Conservation (phyloP, 108 stramenopile species). For the Cylindrotheca closterium region DNA sequence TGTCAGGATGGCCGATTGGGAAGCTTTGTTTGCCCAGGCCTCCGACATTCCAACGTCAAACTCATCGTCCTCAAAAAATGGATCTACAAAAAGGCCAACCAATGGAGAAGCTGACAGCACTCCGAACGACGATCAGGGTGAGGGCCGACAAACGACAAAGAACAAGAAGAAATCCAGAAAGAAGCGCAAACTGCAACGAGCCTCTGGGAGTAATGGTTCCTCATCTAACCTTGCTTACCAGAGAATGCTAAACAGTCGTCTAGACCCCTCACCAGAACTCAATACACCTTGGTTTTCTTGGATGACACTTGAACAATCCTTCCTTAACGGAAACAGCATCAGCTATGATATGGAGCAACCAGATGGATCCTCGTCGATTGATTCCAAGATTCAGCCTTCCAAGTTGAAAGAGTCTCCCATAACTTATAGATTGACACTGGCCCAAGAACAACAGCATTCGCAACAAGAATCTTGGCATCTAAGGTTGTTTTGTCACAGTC, state of each 20-base stretch:
- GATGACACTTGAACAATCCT: not conserved
- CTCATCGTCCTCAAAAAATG: too few relatives aligned
- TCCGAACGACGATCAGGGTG: not conserved
- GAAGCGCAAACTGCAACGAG: not conserved
- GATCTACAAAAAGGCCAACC: too few relatives aligned
- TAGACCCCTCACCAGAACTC: not conserved
- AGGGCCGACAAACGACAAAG: slow-evolving; percentile 1
- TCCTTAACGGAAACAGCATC: not conserved
- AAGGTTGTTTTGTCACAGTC: not conserved
- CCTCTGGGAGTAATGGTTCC: not conserved
- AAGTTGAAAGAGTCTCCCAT: not conserved
- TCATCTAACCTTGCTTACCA: not conserved
- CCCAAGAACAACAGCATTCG: too few relatives aligned
- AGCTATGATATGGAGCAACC: not conserved
- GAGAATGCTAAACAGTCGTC: slow-evolving; percentile 1
- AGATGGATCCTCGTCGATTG: too few relatives aligned
- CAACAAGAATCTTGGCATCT: slow-evolving; percentile 10
- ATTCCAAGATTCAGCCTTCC: not conserved
- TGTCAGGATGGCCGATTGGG: slow-evolving; percentile 16
- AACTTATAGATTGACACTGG: too few relatives aligned
- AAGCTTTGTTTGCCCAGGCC: slow-evolving; percentile 22
- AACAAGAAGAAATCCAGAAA: slow-evolving; percentile 6
- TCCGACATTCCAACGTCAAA: slow-evolving; percentile 2
- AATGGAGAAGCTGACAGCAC: not conserved
- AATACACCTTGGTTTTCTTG: slow-evolving; percentile 5